These are phyloP conservation scores for Aspergillus alliaceus DNA, from an alignment of 2,329 filamentous ascomycete species.

Conservation along the genomic window DNA sequence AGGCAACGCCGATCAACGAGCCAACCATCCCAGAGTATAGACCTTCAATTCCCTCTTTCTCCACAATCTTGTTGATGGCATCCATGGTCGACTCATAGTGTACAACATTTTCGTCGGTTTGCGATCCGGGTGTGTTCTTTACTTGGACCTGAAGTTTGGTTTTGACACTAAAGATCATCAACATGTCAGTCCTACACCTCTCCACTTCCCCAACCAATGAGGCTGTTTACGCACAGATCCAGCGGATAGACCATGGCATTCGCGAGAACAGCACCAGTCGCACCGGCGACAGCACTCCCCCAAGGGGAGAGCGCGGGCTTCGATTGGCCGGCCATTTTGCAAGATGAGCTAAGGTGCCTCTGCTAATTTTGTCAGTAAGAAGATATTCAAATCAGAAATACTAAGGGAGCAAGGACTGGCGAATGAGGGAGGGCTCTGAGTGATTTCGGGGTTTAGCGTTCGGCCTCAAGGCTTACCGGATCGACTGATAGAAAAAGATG, in stretches of 20 bases:
- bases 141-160: slow-evolving; percentile 94
- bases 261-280: slow-evolving; percentile 87
- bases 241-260: slow-evolving; percentile 95
- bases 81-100: slow-evolving; percentile 89
- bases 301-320: slow-evolving; percentile 81
- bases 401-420: background rate
- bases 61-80: slow-evolving; percentile 79
- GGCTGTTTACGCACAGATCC: slow-evolving; percentile 71
- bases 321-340: slow-evolving; percentile 55
- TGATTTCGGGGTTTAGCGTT: background rate
- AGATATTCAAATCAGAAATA: background rate
- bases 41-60: slow-evolving; percentile 75
- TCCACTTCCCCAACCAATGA: background rate
- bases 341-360: background rate
- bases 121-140: slow-evolving; percentile 57
- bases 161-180: slow-evolving; percentile 69
- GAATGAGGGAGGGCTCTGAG: background rate
- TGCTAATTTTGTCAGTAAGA: background rate
- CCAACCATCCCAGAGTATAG: slow-evolving; percentile 89
- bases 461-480: background rate
- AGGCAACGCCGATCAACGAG: slow-evolving; percentile 85
- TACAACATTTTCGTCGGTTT: slow-evolving; percentile 48
- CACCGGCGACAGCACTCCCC: slow-evolving; percentile 89
- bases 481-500: background rate
- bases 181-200: slow-evolving; percentile 14